Base-by-base conservation (phyloP, 106 monocot genomes). In the Agapanthus africanus region DNA sequence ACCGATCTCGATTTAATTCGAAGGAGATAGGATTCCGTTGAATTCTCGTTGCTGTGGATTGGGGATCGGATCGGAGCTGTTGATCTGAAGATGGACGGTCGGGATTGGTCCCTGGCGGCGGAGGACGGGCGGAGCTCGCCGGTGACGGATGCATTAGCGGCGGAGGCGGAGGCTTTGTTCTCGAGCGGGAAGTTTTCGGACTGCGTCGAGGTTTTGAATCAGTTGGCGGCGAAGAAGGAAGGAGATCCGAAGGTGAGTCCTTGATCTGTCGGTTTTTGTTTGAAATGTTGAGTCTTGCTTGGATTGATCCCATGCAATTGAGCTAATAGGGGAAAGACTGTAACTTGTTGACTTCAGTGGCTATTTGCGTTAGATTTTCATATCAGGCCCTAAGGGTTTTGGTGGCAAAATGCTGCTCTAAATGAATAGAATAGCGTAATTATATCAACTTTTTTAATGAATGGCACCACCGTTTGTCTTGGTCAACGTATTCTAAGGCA, bases 201-300 rank as follows among this genome's bases (percentile, higher is more conserved):
- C 65, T 85, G 85, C 54, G 36, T 78, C 2, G 78, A 72, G 26
- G 70, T 85, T 11, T 74, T 85, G 65, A 65, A 70, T 36, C 71
- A 78, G 68, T 49, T 85, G 15, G 37, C 75, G 54, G 56, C 49
- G 71, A 81, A 78, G 72, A 81, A 78, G 66, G 69, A 65, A 25
- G 66, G 65, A 61, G 85, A 85, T 76, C 78, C 75, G 11, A 85
- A 85, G 85, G 85, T 85, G 50, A 68, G 65, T 50, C 26, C 26
- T 67, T 67, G 15, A 25, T 37, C 35, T 16, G 19, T 7, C 37
- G 19, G 0, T 36, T 37, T 37, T 63, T 21, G 37, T 21, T 23
- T 26, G 6, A 33, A 63, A 37, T 2, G 16, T 4, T 35, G 62
- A 35, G 30, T 63, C 18, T 35, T 63, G 34, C 27, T 63, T 37